These are phyloP conservation scores for Casuarina equisetifolia DNA, from an alignment of 306 rosid genomes.

Conservation along the genomic window DNA sequence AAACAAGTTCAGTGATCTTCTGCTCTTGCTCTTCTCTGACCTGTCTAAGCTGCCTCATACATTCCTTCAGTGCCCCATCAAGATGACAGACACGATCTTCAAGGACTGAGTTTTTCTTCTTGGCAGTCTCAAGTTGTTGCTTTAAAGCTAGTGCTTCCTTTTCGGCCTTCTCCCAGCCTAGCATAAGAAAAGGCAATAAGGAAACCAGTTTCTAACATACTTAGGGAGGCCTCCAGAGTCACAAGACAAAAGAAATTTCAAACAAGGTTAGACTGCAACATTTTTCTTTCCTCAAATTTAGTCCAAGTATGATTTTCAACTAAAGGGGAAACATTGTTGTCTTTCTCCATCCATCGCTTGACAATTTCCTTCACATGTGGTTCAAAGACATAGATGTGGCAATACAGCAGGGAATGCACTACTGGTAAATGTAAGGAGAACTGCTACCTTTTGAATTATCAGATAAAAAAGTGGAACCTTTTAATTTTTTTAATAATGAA, in stretches of 20 bases:
- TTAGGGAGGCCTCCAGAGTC: neutral
- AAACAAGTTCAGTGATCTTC: conserved; percentile 49
- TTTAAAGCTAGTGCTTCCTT: conserved; percentile 52
- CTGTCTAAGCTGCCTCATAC: conserved; percentile 79
- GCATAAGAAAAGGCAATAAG: neutral
- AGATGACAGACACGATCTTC: conserved; percentile 78
- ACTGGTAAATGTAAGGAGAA: neutral
- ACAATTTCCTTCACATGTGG: neutral
- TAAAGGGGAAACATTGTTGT: neutral
- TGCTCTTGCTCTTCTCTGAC: conserved; percentile 70
- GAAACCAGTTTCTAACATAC: neutral
- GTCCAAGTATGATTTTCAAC: neutral
- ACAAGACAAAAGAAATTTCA: neutral
- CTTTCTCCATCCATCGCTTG: neutral
- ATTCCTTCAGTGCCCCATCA: conserved; percentile 86
- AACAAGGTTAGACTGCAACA: neutral
- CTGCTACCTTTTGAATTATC: neutral
- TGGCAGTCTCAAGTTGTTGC: conserved; percentile 63
- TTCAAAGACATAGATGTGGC: neutral
- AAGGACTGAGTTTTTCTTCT: conserved; percentile 57
- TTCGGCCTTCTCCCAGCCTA: conserved; percentile 92
- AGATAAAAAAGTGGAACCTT: too few relatives aligned
- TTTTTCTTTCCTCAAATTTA: neutral
- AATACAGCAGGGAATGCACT: neutral
- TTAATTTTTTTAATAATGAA: too few relatives aligned